These are phyloP conservation scores for Entelexis paramagnoliae DNA, from an alignment of 1,139 yeast species.

Conservation along the genomic window DNA sequence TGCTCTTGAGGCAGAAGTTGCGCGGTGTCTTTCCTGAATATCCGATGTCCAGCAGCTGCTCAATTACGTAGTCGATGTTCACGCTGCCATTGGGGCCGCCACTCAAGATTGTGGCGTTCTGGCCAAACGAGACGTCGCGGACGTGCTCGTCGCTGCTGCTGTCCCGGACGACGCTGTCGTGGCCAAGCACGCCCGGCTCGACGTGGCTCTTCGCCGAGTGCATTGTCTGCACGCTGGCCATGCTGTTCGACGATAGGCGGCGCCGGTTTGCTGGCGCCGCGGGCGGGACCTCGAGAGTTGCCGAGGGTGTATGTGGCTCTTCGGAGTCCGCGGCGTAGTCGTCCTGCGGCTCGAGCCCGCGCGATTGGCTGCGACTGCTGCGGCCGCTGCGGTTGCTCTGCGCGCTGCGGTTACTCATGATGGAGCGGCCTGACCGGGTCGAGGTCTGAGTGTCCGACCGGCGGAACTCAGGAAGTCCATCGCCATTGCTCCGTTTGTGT, in stretches of 20 bases:
- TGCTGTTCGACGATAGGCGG: conserved; percentile 17
- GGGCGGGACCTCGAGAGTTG: conserved; percentile 1
- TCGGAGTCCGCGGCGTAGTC: neutral
- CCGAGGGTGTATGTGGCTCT: neutral
- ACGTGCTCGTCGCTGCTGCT: conserved; percentile 3
- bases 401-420: conserved; percentile 20
- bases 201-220: conserved; percentile 19
- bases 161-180: neutral
- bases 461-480: conserved; percentile 33
- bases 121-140: conserved; percentile 10
- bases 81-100: conserved; percentile 31
- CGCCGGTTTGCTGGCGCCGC: conserved; percentile 3
- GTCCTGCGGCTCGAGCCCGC: neutral
- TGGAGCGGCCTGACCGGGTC: conserved; percentile 25
- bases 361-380: conserved; percentile 8
- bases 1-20: conserved; percentile 73
- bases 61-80: conserved; percentile 82
- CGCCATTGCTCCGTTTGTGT: conserved; percentile 28
- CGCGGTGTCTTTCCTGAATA: conserved; percentile 85
- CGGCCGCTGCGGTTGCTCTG: conserved; percentile 10
- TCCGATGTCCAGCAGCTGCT: conserved; percentile 85
- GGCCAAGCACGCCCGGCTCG: conserved; percentile 4
- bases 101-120: conserved; percentile 16
- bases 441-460: conserved; percentile 38
- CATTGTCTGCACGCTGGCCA: conserved; percentile 20